These are phyloP conservation scores for Acacia acuminata DNA, from an alignment of 306 rosid genomes.

Conservation along the genomic window DNA sequence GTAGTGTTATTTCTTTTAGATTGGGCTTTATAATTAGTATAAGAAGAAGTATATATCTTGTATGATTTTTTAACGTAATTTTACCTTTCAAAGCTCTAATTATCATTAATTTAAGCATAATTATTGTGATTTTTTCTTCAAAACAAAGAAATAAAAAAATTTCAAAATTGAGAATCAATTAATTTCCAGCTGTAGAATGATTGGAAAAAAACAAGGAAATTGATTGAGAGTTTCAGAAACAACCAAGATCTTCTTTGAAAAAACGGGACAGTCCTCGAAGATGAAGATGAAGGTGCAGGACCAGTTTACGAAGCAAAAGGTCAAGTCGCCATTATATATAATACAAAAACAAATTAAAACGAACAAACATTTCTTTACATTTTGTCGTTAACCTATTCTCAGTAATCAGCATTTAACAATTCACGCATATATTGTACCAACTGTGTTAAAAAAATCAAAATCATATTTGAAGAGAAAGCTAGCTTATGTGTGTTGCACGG, in stretches of 20 bases:
- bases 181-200: not conserved
- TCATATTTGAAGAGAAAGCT: not conserved
- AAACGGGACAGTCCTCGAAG: not conserved
- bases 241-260: not conserved
- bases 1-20: too few species aligned
- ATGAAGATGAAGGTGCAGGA: not conserved
- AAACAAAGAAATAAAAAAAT: not conserved
- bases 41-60: too few species aligned
- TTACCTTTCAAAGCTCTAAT: not conserved
- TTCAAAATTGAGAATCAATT: not conserved
- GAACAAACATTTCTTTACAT: not conserved
- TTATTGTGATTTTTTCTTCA: not conserved
- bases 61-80: not conserved
- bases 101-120: not conserved
- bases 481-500: not conserved
- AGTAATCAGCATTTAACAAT: not conserved
- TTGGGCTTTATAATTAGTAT: too few species aligned
- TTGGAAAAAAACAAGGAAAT: not conserved
- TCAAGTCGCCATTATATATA: not conserved
- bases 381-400: not conserved
- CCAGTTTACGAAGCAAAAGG: not conserved
- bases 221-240: not conserved
- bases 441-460: not conserved
- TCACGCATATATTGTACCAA: not conserved
- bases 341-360: not conserved